These are phyloP conservation scores for Viola odorata DNA, from an alignment of 345 rosid species.

Conservation along the genomic window DNA sequence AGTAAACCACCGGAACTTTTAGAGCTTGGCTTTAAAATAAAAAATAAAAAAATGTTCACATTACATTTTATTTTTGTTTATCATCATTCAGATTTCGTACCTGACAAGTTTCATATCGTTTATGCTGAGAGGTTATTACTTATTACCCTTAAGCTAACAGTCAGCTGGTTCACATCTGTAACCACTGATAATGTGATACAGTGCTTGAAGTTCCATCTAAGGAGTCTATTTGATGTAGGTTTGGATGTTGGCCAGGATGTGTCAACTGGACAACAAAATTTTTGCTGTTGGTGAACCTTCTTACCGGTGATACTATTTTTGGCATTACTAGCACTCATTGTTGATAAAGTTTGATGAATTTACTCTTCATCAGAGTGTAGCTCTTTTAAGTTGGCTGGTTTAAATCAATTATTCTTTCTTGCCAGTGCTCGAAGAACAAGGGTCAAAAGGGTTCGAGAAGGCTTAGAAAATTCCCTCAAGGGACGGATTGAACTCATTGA, in stretches of 20 bases:
- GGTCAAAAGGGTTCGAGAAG: slow-evolving; percentile 76
- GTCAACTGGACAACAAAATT: slow-evolving; percentile 96
- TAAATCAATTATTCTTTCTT: slow-evolving; percentile 6
- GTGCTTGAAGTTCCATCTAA: not conserved
- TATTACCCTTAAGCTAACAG: too few species aligned
- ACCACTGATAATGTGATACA: not conserved
- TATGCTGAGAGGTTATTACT: too few species aligned
- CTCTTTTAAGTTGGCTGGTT: not conserved
- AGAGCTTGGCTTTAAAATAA: too few species aligned
- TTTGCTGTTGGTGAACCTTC: slow-evolving; percentile 90
- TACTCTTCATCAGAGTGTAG: not conserved
- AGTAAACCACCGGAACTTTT: too few species aligned
- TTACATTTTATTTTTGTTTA: too few species aligned
- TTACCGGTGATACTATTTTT: slow-evolving; percentile 54
- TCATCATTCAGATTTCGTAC: too few species aligned
- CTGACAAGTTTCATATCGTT: too few species aligned
- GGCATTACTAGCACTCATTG: slow-evolving; percentile 5
- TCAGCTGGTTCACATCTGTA: too few species aligned
- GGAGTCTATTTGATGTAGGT: slow-evolving; percentile 40
- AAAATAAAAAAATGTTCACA: too few species aligned
- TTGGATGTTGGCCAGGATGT: slow-evolving; percentile 96
- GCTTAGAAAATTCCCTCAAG: slow-evolving; percentile 64
- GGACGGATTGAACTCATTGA: slow-evolving; percentile 85
- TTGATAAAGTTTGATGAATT: not conserved
- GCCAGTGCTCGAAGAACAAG: slow-evolving; percentile 66